These are phyloP conservation scores for Scheffersomyces lignicola DNA, from an alignment of 1,139 yeast genomes.

Conservation along the genomic window DNA sequence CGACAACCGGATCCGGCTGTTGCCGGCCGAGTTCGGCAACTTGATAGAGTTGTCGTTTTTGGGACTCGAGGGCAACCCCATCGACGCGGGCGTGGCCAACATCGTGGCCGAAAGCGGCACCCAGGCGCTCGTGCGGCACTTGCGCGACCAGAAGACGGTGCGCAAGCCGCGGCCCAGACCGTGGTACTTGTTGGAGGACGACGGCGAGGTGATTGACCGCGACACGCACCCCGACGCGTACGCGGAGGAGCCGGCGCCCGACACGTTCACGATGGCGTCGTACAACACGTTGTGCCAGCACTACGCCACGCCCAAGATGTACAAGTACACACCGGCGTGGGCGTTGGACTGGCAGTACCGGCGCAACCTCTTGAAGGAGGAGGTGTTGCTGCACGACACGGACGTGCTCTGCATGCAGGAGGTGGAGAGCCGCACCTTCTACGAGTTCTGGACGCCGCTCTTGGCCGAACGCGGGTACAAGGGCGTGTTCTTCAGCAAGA, in stretches of 20 bases:
- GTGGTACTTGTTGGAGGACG: conserved; percentile 78
- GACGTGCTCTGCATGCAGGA: conserved; percentile 93
- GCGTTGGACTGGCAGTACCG: conserved; percentile 95
- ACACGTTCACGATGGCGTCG: conserved; percentile 71
- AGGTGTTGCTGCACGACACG: conserved; percentile 61
- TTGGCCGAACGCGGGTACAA: conserved; percentile 75
- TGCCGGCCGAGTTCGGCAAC: conserved; percentile 87
- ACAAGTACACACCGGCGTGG: conserved; percentile 96
- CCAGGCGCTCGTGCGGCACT: conserved; percentile 71
- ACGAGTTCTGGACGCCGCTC: conserved; percentile 81
- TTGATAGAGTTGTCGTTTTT: conserved; percentile 80
- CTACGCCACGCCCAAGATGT: conserved; percentile 90
- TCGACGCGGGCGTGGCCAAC: conserved; percentile 64
- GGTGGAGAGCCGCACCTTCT: conserved; percentile 84
- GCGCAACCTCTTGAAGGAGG: conserved; percentile 69
- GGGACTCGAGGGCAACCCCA: conserved; percentile 92
- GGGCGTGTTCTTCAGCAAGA: conserved; percentile 81
- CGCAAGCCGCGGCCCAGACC: conserved; percentile 70
- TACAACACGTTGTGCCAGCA: conserved; percentile 94
- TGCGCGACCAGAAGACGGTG: conserved; percentile 81
- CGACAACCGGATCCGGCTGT: conserved; percentile 73
- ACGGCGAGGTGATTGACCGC: conserved; percentile 62
- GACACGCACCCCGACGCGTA: conserved; percentile 31
- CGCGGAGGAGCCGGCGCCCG: conserved; percentile 28
- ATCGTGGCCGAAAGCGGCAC: conserved; percentile 83